Evolutionary conservation across 345 rosid genomes (phyloP).

Genomic region (Sisymbrium altissimum): DNA sequence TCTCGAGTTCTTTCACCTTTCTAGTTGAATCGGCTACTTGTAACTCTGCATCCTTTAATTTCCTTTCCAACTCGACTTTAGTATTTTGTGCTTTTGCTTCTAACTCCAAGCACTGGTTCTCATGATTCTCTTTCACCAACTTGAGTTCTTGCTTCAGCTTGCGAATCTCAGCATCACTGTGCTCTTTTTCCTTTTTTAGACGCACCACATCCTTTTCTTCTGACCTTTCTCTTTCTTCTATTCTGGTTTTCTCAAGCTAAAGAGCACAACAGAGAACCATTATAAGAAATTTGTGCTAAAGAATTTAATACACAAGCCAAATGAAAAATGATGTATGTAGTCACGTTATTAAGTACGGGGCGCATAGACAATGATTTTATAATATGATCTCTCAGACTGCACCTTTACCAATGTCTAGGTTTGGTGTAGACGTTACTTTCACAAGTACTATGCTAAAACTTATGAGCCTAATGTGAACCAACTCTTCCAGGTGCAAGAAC

Average conservation of each 20-base stretch:
- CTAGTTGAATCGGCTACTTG: slow-evolving; percentile 48
- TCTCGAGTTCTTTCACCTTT: slow-evolving; percentile 75
- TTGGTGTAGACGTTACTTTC: not conserved
- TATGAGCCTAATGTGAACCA: not conserved
- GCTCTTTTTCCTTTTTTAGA: slow-evolving; percentile 57
- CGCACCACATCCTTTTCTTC: slow-evolving; percentile 56
- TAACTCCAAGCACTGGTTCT: slow-evolving; percentile 50
- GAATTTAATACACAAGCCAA: not conserved
- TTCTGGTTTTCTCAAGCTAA: slow-evolving; percentile 64
- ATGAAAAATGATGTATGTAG: slow-evolving; percentile 8
- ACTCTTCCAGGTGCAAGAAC: slow-evolving; percentile 8
- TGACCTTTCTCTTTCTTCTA: slow-evolving; percentile 65
- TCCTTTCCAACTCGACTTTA: slow-evolving; percentile 51
- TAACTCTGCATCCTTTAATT: slow-evolving; percentile 56
- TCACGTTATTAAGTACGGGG: not conserved
- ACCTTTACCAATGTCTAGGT: not conserved
- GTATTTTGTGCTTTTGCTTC: slow-evolving; percentile 52
- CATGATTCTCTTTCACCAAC: slow-evolving; percentile 47
- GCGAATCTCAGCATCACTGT: slow-evolving; percentile 51
- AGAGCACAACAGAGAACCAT: slow-evolving; percentile 23
- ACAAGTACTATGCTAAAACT: not conserved
- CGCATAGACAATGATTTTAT: not conserved
- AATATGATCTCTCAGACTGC: slow-evolving; percentile 4
- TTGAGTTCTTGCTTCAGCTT: slow-evolving; percentile 63
- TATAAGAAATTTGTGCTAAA: not conserved